Base-by-base conservation (phyloP, 441 rosid genomes). In the Theobroma grandiflorum region DNA sequence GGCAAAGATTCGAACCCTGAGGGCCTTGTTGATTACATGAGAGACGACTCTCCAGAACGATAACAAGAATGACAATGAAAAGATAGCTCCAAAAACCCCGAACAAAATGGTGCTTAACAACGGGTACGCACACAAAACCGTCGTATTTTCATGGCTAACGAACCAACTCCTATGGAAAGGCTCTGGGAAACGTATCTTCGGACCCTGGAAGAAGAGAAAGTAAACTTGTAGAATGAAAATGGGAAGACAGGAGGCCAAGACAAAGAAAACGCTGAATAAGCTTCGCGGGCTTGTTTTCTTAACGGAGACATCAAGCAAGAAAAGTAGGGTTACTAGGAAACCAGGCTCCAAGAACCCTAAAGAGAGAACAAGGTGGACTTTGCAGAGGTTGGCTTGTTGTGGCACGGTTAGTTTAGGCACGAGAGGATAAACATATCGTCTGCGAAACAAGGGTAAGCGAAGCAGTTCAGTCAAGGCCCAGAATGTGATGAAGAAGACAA, bases 281-380 rank as follows among this genome's bases (percentile, higher is more conserved):
- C 80, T 69, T 10, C 74, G 68, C 0, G 88, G 89, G 22, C 76
- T 57, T 26, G 49, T 71, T 67, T 84, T 81, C 79, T 85, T 83
- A 78, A 85, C 82, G 37, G 95, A 92, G 63, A 87, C 84, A 62
- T 84, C 87, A 71, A 92, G 82, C 26, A 89, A 88, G 78, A 89
- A 90, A 37, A 92, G 88, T 11, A 88, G 45, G 70, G 85, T 89
- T 3, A 89, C 76, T 42, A 88, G 85, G 77, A 88, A 90, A 65
- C 88, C 89, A 2, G 95, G 94, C 81, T 89, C 86, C 71, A 85
- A 76, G 16, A 92, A 80, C 6, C 95, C 94, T 40, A 90, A 77
- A 1, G 94, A 90, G 64, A 92, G 84, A 18, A 85, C 80, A 9
- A 84, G 53, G 50, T 90, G 91, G 63, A 84, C 3, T 57, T 83